Conservation (phyloP, 2,329 filamentous ascomycete genomes). For the Phyllosticta citrichinensis region DNA sequence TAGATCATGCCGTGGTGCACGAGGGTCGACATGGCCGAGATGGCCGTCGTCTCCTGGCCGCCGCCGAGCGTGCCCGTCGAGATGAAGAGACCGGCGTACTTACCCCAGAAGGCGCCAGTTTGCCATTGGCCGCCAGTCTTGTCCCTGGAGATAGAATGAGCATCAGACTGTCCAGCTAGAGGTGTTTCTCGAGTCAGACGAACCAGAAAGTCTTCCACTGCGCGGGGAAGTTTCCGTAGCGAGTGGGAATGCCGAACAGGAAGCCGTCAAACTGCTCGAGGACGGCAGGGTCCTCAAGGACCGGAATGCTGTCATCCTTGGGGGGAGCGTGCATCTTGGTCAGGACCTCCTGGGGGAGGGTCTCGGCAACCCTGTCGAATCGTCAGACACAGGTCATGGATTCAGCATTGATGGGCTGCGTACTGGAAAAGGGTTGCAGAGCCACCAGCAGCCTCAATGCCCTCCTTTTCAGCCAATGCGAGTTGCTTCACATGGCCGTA, state of each 20-base stretch:
- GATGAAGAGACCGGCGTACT: conserved; percentile 86
- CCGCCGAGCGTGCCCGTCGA: conserved; percentile 76
- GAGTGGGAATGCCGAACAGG: conserved; percentile 88
- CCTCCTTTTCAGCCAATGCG: conserved; percentile 82
- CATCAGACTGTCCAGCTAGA: conserved; percentile 43
- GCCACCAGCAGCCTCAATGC: conserved; percentile 81
- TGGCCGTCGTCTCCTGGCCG: conserved; percentile 82
- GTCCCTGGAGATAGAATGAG: conserved; percentile 40
- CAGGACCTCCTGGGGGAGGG: conserved; percentile 73
- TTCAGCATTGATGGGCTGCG: conserved; percentile 17
- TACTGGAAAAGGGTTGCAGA: conserved; percentile 73
- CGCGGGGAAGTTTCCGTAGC: conserved; percentile 93
- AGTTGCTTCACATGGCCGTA: conserved; percentile 82
- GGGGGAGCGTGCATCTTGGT: conserved; percentile 81
- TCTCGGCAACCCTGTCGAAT: conserved; percentile 61
- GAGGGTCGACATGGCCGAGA: conserved; percentile 75
- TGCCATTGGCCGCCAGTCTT: conserved; percentile 78
- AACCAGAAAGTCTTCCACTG: conserved; percentile 88
- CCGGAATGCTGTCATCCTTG: conserved; percentile 55
- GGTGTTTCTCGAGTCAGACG: neutral
- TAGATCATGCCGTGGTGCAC: conserved; percentile 92
- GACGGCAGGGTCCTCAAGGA: conserved; percentile 48
- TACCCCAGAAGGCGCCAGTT: conserved; percentile 67
- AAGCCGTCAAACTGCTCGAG: conserved; percentile 77
- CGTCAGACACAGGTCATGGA: conserved; percentile 1